Percentiles rank a stretch among this genome's conserved stretches.
phyloP scores from a whole-genome alignment of 148 eudicot genomes.

The Bassia scoparia region DNA sequence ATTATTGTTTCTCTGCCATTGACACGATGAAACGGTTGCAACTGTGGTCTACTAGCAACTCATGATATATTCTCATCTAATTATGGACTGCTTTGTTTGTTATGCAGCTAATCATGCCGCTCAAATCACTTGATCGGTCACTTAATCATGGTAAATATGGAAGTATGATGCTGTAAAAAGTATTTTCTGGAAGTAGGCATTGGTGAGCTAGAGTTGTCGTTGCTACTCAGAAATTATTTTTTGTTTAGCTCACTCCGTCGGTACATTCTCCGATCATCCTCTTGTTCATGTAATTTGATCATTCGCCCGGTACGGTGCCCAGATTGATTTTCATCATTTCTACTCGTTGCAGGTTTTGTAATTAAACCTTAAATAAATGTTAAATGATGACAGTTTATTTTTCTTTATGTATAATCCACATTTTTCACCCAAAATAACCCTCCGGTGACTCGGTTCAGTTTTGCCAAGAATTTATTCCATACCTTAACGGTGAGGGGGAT shows the following conservation, averaged over 20 bases:
- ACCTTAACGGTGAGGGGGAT: too few species aligned
- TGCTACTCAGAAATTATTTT: neutral
- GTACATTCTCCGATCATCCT: neutral
- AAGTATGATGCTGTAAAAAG: neutral
- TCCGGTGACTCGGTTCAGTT: too few species aligned
- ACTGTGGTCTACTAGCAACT: neutral
- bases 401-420: too few species aligned
- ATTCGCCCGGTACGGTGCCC: constrained; percentile 6
- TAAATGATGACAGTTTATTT: too few species aligned
- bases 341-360: neutral
- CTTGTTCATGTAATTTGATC: neutral
- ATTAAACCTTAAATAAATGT: neutral
- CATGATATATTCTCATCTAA: constrained; percentile 15
- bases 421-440: too few species aligned
- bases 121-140: constrained; percentile 11
- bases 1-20: neutral
- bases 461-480: too few species aligned
- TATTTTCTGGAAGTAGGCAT: constrained; percentile 3
- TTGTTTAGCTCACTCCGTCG: neutral
- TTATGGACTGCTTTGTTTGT: neutral
- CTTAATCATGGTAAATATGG: neutral
- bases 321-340: neutral
- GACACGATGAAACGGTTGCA: neutral
- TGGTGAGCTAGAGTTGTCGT: constrained; percentile 3
- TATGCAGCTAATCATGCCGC: constrained; percentile 26